Base-by-base conservation (phyloP, 805 yeast species). In the Ogataea ramenticola region DNA sequence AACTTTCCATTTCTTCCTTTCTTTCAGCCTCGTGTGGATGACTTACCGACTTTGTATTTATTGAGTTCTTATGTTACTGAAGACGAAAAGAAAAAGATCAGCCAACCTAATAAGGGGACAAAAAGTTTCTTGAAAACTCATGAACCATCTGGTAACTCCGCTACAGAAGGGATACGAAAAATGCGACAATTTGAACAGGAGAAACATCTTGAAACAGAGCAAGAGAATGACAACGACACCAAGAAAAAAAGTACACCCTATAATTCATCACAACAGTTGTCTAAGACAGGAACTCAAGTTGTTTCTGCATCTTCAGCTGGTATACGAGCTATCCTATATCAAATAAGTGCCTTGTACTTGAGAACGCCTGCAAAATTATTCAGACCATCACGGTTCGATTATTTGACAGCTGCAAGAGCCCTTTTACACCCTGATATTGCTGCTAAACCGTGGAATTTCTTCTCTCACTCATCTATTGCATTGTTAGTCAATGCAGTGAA, bases 341-440 rank as follows among this genome's bases (percentile, higher is more conserved):
- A 90, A 62, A 50, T 88, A 32, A 82, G 88, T 38, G 68, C 89
- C 1, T 66, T 91, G 27, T 91, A 90, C 58, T 62, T 89, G 37
- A 71, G 97, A 45, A 86, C 95, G 1, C 82, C 82, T 1, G 84
- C 88, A 37, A 90, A 91, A 66, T 70, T 90, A 20, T 91, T 91
- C 61, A 70, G 96, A 31, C 98, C 98, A 1, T 81, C 96, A 4
- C 67, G 97, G 35, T 86, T 91, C 48, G 98, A 91, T 60, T 88
- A 86, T 55, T 67, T 87, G 57, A 86, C 86, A 8, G 75, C 80
- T 43, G 77, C 83, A 1, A 64, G 89, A 42, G 75, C 76, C 7
- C 55, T 69, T 26, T 61, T 68, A 41, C 73, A 72, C 41, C 77
- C 76, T 31, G 70, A 69, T 38, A 57, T 72, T 16, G 61, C 61